Evolutionary conservation across 2,329 filamentous ascomycete species (phyloP).

Genomic region (Arthrinium puccinioides): DNA sequence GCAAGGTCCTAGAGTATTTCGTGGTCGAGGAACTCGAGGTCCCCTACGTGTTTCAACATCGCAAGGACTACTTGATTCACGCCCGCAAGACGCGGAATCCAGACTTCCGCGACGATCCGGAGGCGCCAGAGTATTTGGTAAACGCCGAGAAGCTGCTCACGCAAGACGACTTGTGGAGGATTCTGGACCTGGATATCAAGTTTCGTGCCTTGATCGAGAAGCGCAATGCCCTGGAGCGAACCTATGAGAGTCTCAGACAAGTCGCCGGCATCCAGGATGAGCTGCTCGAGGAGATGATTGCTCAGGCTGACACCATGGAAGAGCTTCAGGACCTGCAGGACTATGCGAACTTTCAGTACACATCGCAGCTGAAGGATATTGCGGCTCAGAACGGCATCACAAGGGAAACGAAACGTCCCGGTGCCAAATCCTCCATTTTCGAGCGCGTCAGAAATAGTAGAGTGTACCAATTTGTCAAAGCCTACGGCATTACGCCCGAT

Average conservation of each 20-base stretch:
- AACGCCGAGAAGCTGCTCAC: conserved; percentile 81
- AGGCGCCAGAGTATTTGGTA: conserved; percentile 66
- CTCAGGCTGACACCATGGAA: conserved; percentile 76
- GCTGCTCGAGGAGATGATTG: conserved; percentile 77
- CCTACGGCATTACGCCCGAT: conserved; percentile 85
- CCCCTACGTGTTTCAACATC: conserved; percentile 95
- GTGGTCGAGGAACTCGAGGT: conserved; percentile 92
- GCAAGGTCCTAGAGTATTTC: conserved; percentile 91
- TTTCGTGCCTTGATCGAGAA: conserved; percentile 91
- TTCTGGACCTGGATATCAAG: conserved; percentile 90
- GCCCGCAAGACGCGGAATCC: conserved; percentile 62
- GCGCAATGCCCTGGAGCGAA: conserved; percentile 74
- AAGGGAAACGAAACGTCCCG: conserved; percentile 69
- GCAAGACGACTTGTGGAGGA: conserved; percentile 90
- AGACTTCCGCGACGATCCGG: conserved; percentile 55
- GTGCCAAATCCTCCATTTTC: conserved; percentile 72
- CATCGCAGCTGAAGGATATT: conserved; percentile 74
- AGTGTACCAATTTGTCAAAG: conserved; percentile 75
- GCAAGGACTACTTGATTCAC: conserved; percentile 95
- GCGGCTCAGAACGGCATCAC: conserved; percentile 54
- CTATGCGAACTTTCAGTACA: conserved; percentile 92
- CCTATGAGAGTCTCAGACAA: conserved; percentile 64
- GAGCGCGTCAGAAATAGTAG: conserved; percentile 78
- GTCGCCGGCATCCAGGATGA: conserved; percentile 57
- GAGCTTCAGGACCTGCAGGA: conserved; percentile 96